phyloP scores from a whole-genome alignment of 139 green algal genomes.

The Picochlorum sp. region DNA sequence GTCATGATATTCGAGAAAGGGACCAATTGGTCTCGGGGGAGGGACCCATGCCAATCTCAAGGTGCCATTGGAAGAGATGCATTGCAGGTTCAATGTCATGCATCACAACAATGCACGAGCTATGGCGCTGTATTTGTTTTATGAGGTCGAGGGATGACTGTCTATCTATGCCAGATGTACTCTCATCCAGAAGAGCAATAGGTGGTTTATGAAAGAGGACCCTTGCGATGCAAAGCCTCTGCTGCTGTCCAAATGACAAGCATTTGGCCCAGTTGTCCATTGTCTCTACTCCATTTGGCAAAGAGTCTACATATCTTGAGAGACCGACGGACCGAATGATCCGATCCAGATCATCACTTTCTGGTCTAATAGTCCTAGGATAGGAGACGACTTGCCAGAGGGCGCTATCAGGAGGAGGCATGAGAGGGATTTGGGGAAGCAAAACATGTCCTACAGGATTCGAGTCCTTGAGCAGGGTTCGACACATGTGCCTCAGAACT shows the following conservation, averaged over 20 bases:
- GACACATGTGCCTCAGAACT: conserved; percentile 11
- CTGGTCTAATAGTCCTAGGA: conserved; percentile 5
- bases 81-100: no score
- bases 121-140: no score
- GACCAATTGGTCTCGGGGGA: no score
- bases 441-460: no score
- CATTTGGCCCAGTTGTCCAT: conserved; percentile 15
- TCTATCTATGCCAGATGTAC: conserved; percentile 28
- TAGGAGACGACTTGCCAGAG: conserved; percentile 51
- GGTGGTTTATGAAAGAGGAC: conserved; percentile 33
- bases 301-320: conserved; percentile 20
- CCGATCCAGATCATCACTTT: not conserved
- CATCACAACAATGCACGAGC: no score
- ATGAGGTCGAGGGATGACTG: not conserved
- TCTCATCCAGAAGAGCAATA: conserved; percentile 48
- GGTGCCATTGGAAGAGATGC: no score
- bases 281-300: conserved; percentile 2
- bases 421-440: conserved; percentile 25
- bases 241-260: conserved; percentile 54
- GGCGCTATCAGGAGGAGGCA: conserved; percentile 23
- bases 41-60: no score
- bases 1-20: no score
- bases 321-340: conserved; percentile 32
- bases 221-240: conserved; percentile 45
- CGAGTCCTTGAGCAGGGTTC: no score